Conservation (phyloP, 352 stramenopile species). For the Pythium guiyangense region DNA sequence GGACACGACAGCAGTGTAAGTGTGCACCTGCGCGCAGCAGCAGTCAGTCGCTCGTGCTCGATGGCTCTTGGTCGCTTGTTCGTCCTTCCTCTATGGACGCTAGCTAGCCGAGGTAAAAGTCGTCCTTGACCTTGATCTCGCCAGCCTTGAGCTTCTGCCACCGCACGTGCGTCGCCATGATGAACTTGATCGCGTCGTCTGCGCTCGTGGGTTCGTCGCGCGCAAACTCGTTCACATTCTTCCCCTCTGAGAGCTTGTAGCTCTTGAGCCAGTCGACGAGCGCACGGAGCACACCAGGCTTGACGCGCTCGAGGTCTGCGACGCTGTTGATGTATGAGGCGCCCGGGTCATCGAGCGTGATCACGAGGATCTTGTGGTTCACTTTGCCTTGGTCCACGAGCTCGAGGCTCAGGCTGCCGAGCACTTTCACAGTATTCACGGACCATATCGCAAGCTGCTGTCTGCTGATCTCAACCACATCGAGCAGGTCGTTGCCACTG, state of each 20-base stretch:
- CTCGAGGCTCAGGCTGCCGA: constrained; percentile 96
- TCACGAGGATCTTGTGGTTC: constrained; percentile 98
- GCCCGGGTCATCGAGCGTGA: constrained; percentile 89
- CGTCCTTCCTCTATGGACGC: no score
- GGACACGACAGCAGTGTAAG: no score
- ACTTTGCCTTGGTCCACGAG: constrained; percentile 98
- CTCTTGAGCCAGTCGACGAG: constrained; percentile 96
- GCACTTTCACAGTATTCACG: constrained; percentile 95
- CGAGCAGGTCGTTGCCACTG: constrained; percentile 98
- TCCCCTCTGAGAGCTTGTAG: constrained; percentile 99
- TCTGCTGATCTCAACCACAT: constrained; percentile 97
- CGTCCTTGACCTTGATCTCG: constrained; percentile 55
- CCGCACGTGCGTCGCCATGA: constrained; percentile 58
- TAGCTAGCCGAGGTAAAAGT: constrained; percentile 48
- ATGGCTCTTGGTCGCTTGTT: no score
- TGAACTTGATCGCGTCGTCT: no score
- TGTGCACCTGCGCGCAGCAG: no score
- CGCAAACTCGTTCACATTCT: constrained; percentile 92
- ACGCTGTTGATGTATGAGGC: no score
- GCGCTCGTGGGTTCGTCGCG: constrained; percentile 64
- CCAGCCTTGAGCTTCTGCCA: constrained; percentile 68
- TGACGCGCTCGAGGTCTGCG: constrained; percentile 91
- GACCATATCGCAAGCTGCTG: constrained; percentile 91
- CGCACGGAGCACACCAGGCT: constrained; percentile 87
- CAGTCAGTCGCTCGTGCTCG: no score